Evolutionary conservation across 129 eudicot species (phyloP), one percentile per base, ranked within the genome.

Genomic region (Flaveria bidentis): DNA sequence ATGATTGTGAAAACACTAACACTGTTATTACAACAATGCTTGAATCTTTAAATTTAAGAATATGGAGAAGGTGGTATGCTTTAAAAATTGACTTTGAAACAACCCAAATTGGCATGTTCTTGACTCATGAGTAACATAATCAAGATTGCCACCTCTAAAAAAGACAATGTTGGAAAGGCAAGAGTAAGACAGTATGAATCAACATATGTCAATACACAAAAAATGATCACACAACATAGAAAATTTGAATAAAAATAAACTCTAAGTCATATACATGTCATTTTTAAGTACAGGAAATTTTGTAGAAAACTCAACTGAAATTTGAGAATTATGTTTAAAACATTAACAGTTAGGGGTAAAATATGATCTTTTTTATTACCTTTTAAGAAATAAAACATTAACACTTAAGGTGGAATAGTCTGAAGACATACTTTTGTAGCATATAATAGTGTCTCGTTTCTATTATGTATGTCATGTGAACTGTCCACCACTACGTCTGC

Each of bases 401-500:
- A 78, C 53, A 70, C 50, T 28, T 69, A 69, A 76, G 74, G 49
- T 17, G 18, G 72, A 52, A 74, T 45, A 33, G 7, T 63, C 65
- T 41, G 74, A 51, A 69, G 42, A 79, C 92, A 39, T 88, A 93
- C 98, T 82, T 87, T 85, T 71, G 85, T 84, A 76, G 93, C 76
- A 78, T 88, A 90, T 52, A 79, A 84, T 44, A 92, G 58, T 47
- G 88, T 84, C 83, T 89, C 97, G 55, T 92, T 88, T 78, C 91
- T 93, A 78, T 76, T 77, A 58, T 52, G 75, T 78, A 90, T 82
- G 77, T 86, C 89, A 83, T 49, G 96, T 16, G 79, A 74, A 46
- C 81, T 76, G 63, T 90, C 92, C 80, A 73, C 80, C 79, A 93
- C 90, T 20, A 93, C 96, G 55, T 86, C 89, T 64, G 95, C 88